Conservation (phyloP, 768 basidiomycete species). For the Russula emetica region DNA sequence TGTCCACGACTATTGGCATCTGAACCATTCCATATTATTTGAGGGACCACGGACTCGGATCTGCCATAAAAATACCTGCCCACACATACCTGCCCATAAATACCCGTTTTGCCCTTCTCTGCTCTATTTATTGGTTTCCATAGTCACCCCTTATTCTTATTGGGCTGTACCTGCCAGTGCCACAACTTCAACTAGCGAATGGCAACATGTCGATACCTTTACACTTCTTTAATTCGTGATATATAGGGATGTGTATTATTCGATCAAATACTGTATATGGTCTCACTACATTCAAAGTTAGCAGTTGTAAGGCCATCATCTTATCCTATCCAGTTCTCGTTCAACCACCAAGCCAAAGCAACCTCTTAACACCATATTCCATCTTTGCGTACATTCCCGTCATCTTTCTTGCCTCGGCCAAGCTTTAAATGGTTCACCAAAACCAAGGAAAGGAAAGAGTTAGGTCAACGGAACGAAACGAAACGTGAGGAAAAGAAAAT, state of each 20-base stretch:
- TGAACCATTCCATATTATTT: conserved; percentile 3
- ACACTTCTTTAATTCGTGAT: neutral
- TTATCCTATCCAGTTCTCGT: neutral
- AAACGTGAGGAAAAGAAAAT: conserved; percentile 15
- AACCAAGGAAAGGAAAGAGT: conserved; percentile 11
- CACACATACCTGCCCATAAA: conserved; percentile 1
- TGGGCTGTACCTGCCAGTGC: neutral
- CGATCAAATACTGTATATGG: conserved; percentile 5
- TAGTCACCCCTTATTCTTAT: neutral
- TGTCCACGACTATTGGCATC: neutral
- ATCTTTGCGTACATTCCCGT: conserved; percentile 87
- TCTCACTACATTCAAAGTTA: neutral
- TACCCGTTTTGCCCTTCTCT: neutral
- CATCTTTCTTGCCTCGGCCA: conserved; percentile 78
- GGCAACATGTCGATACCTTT: neutral
- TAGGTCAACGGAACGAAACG: neutral
- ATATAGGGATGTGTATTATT: conserved; percentile 9
- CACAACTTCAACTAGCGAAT: neutral
- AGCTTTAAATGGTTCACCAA: conserved; percentile 39
- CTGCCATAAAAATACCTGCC: neutral
- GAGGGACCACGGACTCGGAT: conserved; percentile 1
- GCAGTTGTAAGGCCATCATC: neutral
- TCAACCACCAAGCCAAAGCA: conserved; percentile 81
- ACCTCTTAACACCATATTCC: conserved; percentile 88
- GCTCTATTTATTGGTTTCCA: conserved; percentile 18